Evolutionary conservation across 768 basidiomycete species (phyloP), one percentile per base, ranked within the genome.

Genomic region (Tephrocybe sp.): DNA sequence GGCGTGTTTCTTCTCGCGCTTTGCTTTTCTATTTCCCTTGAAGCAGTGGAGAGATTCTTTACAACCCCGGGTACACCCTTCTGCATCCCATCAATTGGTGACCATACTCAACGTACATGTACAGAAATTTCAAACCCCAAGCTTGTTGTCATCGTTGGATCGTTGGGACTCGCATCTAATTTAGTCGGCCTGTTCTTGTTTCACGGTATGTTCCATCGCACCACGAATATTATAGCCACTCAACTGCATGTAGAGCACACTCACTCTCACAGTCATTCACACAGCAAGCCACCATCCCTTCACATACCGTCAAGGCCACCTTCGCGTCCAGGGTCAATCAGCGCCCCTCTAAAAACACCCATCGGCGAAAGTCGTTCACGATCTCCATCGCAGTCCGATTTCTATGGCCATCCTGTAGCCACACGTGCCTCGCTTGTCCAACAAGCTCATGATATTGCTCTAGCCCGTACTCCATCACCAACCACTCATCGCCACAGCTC

Each of bases 1-100:
- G 97, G 97, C 45, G 93, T 98, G 49, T 98, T 98, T 74, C 81
- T 99, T 5, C 79, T 98, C 38, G 97, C 97, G 0, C 81, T 98
- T 0, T 99, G 97, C 71, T 94, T 98, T 70, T 93, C 94, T 5
- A 98, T 99, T 57, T 85, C 81, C 40, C 72, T 98, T 59, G 96
- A 99, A 65, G 95, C 97, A 5, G 69, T 98, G 40, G 84, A 90
- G 55, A 82, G 97, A 35, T 92, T 98, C 74, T 89, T 98, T 72
- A 80, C 74, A 53, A 83, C 84, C 4, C 87, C 88, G 56, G 91
- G 94, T 89, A 55, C 45, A 75, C 26, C 4, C 61, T 49, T 36
- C 49, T 30, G 41, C 30, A 47, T 38, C 23, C 16, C 53, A 33
- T 38, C 47, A 14, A 47, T 41, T 40, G 59, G 32, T 54, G n/a